Percentiles rank a stretch among this genome's conserved stretches.
Evolutionary conservation across 257 asterid species (phyloP).

Genomic region (Jasminum sambac): DNA sequence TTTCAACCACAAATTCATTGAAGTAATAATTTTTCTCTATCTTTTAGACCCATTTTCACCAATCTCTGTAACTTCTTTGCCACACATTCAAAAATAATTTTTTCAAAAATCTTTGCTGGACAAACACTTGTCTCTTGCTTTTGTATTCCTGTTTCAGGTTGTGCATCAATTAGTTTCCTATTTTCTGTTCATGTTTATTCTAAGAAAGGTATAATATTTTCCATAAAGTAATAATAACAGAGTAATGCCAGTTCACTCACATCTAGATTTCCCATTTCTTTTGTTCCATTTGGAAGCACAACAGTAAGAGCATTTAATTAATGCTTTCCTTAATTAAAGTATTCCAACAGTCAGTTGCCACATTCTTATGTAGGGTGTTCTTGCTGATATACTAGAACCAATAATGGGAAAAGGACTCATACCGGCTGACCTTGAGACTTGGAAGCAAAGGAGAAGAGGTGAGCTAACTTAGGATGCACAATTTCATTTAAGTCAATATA

Average conservation of each 20-base stretch:
- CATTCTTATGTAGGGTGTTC: slow-evolving; percentile 70
- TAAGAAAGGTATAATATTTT: neutral
- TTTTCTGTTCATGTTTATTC: neutral
- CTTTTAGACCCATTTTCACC: too few species aligned
- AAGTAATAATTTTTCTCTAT: too few species aligned
- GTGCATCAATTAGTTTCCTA: neutral
- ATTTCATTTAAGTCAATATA: neutral
- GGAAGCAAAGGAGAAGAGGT: slow-evolving; percentile 99
- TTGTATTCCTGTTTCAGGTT: neutral
- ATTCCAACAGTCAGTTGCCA: slow-evolving; percentile 15
- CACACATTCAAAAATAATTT: too few species aligned
- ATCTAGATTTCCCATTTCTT: neutral
- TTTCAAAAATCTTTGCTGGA: too few species aligned
- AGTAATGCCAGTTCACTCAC: neutral
- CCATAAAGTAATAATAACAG: neutral
- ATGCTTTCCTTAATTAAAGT: neutral
- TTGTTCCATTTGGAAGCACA: neutral
- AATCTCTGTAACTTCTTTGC: too few species aligned
- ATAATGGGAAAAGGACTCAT: slow-evolving; percentile 98
- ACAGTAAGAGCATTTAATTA: neutral
- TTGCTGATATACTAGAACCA: slow-evolving; percentile 97
- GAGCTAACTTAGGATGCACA: slow-evolving; percentile 21
- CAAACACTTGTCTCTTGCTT: neutral
- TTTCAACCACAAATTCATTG: too few species aligned
- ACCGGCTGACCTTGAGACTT: slow-evolving; percentile 96